phyloP scores from a whole-genome alignment of 1,139 yeast species.

The Blastobotrys illinoisensis region DNA sequence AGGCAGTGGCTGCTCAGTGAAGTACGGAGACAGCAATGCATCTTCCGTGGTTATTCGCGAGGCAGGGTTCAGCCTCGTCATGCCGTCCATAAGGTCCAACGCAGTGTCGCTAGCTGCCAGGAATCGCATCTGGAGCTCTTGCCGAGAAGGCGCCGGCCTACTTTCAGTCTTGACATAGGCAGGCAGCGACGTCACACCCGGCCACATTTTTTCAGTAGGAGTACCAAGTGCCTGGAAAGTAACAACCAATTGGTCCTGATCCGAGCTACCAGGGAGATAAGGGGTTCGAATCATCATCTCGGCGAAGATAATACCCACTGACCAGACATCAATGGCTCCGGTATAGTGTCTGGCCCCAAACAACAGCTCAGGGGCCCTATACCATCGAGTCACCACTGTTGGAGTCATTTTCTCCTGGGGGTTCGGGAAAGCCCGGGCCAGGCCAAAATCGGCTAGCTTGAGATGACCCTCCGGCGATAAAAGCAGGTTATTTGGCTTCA shows the following conservation, averaged over 20 bases:
- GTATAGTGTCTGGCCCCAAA: slow-evolving; percentile 89
- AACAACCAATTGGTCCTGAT: slow-evolving; percentile 80
- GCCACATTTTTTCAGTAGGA: slow-evolving; percentile 91
- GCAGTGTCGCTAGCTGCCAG: slow-evolving; percentile 91
- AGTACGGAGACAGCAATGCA: slow-evolving; percentile 65
- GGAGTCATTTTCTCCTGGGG: slow-evolving; percentile 74
- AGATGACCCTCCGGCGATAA: slow-evolving; percentile 82
- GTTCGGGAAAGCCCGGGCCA: slow-evolving; percentile 75
- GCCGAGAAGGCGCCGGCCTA: slow-evolving; percentile 80
- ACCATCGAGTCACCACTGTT: slow-evolving; percentile 96
- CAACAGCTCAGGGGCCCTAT: slow-evolving; percentile 87
- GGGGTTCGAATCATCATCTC: slow-evolving; percentile 94
- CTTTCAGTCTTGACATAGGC: slow-evolving; percentile 43
- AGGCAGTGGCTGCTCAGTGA: slow-evolving; percentile 70
- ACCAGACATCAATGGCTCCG: slow-evolving; percentile 88
- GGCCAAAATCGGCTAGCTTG: slow-evolving; percentile 95
- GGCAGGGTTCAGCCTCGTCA: slow-evolving; percentile 77
- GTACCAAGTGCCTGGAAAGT: slow-evolving; percentile 95
- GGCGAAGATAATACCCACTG: slow-evolving; percentile 92
- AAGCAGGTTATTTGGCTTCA: slow-evolving; percentile 58
- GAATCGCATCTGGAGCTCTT: slow-evolving; percentile 75
- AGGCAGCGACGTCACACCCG: slow-evolving; percentile 76
- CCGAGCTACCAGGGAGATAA: slow-evolving; percentile 88
- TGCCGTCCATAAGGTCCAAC: slow-evolving; percentile 62
- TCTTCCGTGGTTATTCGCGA: slow-evolving; percentile 60